These are phyloP conservation scores for Ilyonectria destructans DNA, from an alignment of 2,329 filamentous ascomycete genomes.

Conservation along the genomic window DNA sequence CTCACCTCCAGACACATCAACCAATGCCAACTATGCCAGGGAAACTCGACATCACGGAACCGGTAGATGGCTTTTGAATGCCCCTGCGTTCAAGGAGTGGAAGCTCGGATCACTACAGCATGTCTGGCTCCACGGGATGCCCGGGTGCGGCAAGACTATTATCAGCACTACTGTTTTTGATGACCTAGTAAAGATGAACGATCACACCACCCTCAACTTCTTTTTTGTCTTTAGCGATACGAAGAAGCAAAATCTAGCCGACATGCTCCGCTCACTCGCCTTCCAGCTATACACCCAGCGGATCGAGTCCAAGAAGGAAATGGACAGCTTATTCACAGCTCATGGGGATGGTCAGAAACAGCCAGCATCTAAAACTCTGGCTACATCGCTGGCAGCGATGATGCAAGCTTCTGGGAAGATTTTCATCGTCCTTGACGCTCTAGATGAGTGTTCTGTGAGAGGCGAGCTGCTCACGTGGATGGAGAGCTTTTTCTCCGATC, in stretches of 20 bases:
- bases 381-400: slow-evolving; percentile 23
- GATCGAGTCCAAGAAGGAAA: neutral
- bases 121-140: slow-evolving; percentile 40
- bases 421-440: slow-evolving; percentile 42
- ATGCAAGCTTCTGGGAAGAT: slow-evolving; percentile 42
- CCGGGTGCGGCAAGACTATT: slow-evolving; percentile 43
- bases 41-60: slow-evolving; percentile 25
- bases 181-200: slow-evolving; percentile 4
- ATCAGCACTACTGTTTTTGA: slow-evolving; percentile 37
- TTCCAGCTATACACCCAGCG: slow-evolving; percentile 38
- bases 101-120: slow-evolving; percentile 29
- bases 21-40: slow-evolving; percentile 28
- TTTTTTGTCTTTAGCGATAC: slow-evolving; percentile 46
- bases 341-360: neutral
- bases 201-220: slow-evolving; percentile 20
- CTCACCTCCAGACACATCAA: slow-evolving; percentile 24
- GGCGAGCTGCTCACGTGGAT: slow-evolving; percentile 42
- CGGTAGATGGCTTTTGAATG: slow-evolving; percentile 36
- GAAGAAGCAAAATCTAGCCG: slow-evolving; percentile 37
- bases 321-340: slow-evolving; percentile 3
- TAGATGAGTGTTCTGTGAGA: slow-evolving; percentile 45
- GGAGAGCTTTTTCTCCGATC: slow-evolving; percentile 1
- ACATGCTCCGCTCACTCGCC: slow-evolving; percentile 34
- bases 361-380: slow-evolving; percentile 8
- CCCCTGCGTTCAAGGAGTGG: slow-evolving; percentile 34